Evolutionary conservation across 345 rosid genomes (phyloP), one percentile per base, ranked within the genome.

Genomic region (Leavenworthia alabamica): DNA sequence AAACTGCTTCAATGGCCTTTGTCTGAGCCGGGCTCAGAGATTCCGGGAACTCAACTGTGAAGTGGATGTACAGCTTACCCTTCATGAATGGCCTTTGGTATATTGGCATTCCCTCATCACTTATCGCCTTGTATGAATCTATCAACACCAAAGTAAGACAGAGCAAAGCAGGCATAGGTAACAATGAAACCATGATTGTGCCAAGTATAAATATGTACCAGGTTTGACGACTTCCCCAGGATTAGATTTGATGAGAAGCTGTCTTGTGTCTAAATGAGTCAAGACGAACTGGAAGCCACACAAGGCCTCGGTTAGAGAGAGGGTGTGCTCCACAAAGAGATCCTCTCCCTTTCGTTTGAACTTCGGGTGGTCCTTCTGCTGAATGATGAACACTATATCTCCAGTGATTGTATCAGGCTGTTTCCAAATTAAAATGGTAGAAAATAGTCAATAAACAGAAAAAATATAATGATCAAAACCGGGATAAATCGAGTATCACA

Each of bases 391-490:
- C 35, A 93, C 97, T 62, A 86, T 82, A 35, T 93, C 96, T 1
- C 99, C 99, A 2, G 97, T 82, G 28, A 79, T 15, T 0, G 96
- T 85, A 56, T 93, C 97, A 31, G 96, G 99, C 97, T 93, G 92
- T 6, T 70, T 46, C 24, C 69, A 80, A 22, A 56, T n/a, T 6
- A 60, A 63, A 35, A 60, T 27, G 7, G 42, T 3, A 41, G 46
- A 27, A 16, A 36, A 15, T 20, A 33, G 51, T 32, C 17, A 69
- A 32, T 44, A 16, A 20, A 29, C 17, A n/a, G 32, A 45, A 39
- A 15, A 1, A 7, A 22, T 5, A 15, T 16, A 24, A 53, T 4
- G 28, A 42, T 61, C 39, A 32, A 55, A 66, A 14, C 36, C 26
- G 3, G 5, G 32, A 45, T 0, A 56, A 43, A 3, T 6, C 0